Conservation (phyloP, 2,329 filamentous ascomycete species). For the Colletotrichum graminicola region DNA sequence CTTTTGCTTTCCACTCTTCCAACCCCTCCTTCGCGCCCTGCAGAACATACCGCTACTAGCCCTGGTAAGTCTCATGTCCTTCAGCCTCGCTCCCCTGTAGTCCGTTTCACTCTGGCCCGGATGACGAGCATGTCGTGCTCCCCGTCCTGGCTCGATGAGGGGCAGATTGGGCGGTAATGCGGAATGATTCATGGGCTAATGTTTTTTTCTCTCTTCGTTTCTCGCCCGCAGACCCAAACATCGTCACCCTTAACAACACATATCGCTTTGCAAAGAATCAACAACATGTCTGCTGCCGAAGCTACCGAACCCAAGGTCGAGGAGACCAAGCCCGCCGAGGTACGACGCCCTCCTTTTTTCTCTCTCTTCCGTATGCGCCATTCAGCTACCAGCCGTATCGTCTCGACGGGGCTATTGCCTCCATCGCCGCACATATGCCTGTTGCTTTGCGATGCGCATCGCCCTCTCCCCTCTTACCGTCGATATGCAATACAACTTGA, state of each 20-base stretch:
- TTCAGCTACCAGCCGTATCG: slow-evolving; percentile 9
- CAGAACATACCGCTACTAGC: slow-evolving; percentile 38
- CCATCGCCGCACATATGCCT: slow-evolving; percentile 1
- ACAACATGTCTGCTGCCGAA: slow-evolving; percentile 63
- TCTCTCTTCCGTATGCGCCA: slow-evolving; percentile 12
- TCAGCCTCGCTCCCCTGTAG: slow-evolving; percentile 3
- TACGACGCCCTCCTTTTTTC: slow-evolving; percentile 26
- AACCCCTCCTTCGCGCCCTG: slow-evolving; percentile 20
- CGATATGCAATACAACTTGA: neutral
- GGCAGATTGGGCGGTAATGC: slow-evolving; percentile 36
- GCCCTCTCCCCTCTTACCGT: neutral
- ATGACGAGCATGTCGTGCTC: slow-evolving; percentile 19
- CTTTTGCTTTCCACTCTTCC: slow-evolving; percentile 38
- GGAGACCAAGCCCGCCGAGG: slow-evolving; percentile 55
- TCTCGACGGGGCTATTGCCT: neutral
- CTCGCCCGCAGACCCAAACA: slow-evolving; percentile 28
- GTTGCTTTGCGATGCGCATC: slow-evolving; percentile 3
- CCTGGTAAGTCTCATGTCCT: slow-evolving; percentile 26
- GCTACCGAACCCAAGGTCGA: slow-evolving; percentile 68
- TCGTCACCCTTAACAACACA: slow-evolving; percentile 13
- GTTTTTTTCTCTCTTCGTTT: slow-evolving; percentile 14
- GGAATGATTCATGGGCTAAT: slow-evolving; percentile 30
- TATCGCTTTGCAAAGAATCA: slow-evolving; percentile 22
- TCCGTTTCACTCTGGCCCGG: slow-evolving; percentile 1
- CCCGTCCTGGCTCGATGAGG: slow-evolving; percentile 28